Conservation (phyloP, 1,284 basidiomycete species). For the Ceratobasidium sp. region DNA sequence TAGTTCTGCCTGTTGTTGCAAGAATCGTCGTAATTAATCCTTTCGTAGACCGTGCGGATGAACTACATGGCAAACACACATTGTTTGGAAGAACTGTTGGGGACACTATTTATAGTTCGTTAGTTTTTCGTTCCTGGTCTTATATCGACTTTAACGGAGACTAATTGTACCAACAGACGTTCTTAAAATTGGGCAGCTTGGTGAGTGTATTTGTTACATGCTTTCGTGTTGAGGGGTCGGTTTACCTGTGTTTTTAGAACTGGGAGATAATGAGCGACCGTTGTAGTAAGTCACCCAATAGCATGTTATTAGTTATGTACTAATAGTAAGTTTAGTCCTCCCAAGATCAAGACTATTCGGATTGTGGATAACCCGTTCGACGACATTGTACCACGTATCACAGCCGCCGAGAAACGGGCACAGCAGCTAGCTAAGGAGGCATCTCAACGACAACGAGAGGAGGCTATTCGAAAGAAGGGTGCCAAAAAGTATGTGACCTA, state of each 20-base stretch:
- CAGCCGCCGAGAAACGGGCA: conserved; percentile 86
- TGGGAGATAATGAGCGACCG: conserved; percentile 85
- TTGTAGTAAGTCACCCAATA: conserved; percentile 74
- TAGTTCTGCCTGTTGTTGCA: conserved; percentile 46
- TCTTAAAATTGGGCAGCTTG: conserved; percentile 88
- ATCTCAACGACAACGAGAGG: conserved; percentile 81
- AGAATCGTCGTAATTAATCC: conserved; percentile 22
- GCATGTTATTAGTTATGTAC: background rate
- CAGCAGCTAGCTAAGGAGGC: conserved; percentile 85
- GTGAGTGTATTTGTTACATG: conserved; percentile 60
- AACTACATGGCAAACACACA: conserved; percentile 90
- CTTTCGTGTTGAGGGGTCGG: conserved; percentile 40
- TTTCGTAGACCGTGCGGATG: conserved; percentile 84
- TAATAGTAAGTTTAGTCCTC: conserved; percentile 69
- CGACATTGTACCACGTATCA: conserved; percentile 97
- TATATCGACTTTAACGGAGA: background rate
- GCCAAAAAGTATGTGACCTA: conserved; percentile 80
- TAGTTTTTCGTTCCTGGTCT: conserved; percentile 55
- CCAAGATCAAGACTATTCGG: conserved; percentile 85
- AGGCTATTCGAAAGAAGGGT: conserved; percentile 76
- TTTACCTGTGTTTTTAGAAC: conserved; percentile 66
- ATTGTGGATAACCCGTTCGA: conserved; percentile 94
- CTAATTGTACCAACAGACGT: conserved; percentile 69
- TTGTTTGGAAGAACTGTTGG: conserved; percentile 85
- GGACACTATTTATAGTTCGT: conserved; percentile 86